Evolutionary conservation across 129 eudicot species (phyloP).

Genomic region (Lonicera japonica): DNA sequence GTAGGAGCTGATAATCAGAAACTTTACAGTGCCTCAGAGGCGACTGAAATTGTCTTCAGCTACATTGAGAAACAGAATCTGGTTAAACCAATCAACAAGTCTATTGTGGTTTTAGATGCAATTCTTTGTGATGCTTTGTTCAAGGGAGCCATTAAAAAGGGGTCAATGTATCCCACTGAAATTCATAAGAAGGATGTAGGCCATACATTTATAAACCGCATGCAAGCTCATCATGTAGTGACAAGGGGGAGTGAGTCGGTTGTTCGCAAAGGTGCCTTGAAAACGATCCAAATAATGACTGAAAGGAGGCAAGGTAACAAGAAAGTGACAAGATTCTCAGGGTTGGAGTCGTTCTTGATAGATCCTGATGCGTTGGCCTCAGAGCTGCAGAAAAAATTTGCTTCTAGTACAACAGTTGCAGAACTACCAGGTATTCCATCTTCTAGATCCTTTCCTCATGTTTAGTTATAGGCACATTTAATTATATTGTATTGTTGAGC

Average conservation of each 20-base stretch:
- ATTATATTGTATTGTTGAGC: no score
- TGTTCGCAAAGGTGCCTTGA: conserved; percentile 74
- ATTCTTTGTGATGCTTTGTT: conserved; percentile 79
- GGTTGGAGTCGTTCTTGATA: conserved; percentile 76
- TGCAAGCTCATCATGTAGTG: conserved; percentile 90
- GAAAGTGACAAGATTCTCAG: conserved; percentile 83
- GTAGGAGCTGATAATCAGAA: conserved; percentile 77
- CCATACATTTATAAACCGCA: conserved; percentile 58
- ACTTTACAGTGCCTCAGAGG: conserved; percentile 68
- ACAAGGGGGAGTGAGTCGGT: conserved; percentile 71
- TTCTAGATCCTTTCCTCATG: background rate
- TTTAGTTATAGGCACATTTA: no score
- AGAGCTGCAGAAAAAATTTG: conserved; percentile 94
- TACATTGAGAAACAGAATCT: conserved; percentile 79
- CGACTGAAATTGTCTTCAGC: conserved; percentile 56
- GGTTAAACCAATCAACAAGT: conserved; percentile 58
- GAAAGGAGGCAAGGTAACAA: conserved; percentile 95
- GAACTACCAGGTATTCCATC: conserved; percentile 77
- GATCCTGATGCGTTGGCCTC: conserved; percentile 84
- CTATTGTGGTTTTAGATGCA: conserved; percentile 71
- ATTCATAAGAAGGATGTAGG: conserved; percentile 86
- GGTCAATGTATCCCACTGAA: conserved; percentile 83
- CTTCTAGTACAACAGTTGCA: conserved; percentile 80
- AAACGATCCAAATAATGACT: conserved; percentile 74
- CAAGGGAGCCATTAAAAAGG: conserved; percentile 85